Base-by-base conservation (phyloP, 1,284 basidiomycete species). In the Leccinum huronense region DNA sequence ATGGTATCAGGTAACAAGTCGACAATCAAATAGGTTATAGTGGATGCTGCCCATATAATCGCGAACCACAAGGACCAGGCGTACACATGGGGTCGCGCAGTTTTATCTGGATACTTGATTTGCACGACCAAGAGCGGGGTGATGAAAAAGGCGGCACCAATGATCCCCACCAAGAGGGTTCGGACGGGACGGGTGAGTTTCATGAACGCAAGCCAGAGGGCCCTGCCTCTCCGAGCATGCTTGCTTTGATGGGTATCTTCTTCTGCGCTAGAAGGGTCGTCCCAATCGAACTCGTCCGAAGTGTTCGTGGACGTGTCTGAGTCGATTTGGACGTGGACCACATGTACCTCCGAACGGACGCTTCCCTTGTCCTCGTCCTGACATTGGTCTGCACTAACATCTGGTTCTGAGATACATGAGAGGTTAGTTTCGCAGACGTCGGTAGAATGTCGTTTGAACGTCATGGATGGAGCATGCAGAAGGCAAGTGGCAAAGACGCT, bases 281-380 rank as follows among this genome's bases (percentile, higher is more conserved):
- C 86, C 89, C 89, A 90, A 77, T 90, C 82, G 69, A 91, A 90
- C 70, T 90, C 86, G 69, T 89, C 89, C 14, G 84, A 85, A 1
- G 84, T 81, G 70, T 86, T 83, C 11, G 87, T 88, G 38, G 78
- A 83, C 6, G 85, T 81, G 66, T 87, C 85, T 5, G 84, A 81
- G 63, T 84, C 82, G 33, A 66, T 66, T 42, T 73, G 58, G 2
- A 34, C 63, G 19, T 62, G 57, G 16, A 56, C 58, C 1, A 33
- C 63, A 33, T 63, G 57, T 30, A 55, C 57, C n/a, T 62, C 66
- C 8, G 54, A 54, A 30, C 51, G 51, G 23, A 64, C 63, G 23
- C 63, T 61, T 5, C 16, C 65, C 34, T 66, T 65, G 30, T 66
- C 48, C 13, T 51, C 64, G 45, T 68, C 62, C 6, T n/a, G 65